Conservation (phyloP, 305 asterid genomes). For the Andrographis paniculata region DNA sequence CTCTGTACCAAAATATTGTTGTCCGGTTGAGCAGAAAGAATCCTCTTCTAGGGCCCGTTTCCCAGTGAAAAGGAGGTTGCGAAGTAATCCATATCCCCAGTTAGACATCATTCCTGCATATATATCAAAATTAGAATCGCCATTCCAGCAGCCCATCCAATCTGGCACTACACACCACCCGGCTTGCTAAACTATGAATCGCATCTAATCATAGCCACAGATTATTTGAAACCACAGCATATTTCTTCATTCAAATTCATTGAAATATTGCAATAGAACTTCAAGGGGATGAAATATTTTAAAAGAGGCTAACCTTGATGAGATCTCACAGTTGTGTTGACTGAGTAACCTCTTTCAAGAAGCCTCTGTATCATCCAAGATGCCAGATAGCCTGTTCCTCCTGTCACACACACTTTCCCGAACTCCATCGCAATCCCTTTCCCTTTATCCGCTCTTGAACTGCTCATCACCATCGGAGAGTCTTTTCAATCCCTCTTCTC, state of each 20-base stretch:
- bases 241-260: not conserved
- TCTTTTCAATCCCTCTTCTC: not conserved
- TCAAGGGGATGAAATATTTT: not conserved
- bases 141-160: too few species aligned
- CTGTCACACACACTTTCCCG: conserved; percentile 16
- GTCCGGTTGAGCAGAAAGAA: too few species aligned
- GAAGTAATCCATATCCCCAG: too few species aligned
- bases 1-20: too few species aligned
- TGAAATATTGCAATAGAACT: not conserved
- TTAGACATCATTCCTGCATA: too few species aligned
- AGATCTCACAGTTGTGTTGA: conserved; percentile 26
- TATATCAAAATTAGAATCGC: too few species aligned
- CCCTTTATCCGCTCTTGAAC: not conserved
- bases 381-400: conserved; percentile 20
- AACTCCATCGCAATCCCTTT: not conserved
- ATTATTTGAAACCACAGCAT: not conserved
- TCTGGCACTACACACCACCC: too few species aligned
- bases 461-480: not conserved
- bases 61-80: too few species aligned
- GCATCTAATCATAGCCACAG: too few species aligned
- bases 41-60: too few species aligned
- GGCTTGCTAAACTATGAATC: too few species aligned
- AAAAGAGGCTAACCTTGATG: conserved; percentile 3
- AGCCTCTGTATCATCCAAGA: conserved; percentile 36
- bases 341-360: conserved; percentile 30